Percentiles rank a stretch among this genome's conserved stretches.
These are phyloP conservation scores for Penstemon eatonii DNA, from an alignment of 257 asterid genomes.

Conservation along the genomic window DNA sequence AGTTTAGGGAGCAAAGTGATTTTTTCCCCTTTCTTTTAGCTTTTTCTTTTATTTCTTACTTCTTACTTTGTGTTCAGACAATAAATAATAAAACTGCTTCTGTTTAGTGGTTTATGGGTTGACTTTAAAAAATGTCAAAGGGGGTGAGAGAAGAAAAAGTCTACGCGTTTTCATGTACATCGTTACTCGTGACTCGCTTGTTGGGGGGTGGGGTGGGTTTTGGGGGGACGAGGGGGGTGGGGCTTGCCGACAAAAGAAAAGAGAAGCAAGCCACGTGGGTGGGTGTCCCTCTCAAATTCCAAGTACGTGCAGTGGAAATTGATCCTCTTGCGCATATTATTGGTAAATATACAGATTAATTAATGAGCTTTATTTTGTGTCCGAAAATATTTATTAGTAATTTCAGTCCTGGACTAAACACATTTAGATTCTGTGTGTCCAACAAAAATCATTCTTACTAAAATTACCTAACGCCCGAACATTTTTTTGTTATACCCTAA, in stretches of 20 bases:
- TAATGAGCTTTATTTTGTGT: background rate
- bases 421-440: too few relatives aligned
- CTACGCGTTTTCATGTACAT: slow-evolving; percentile 55
- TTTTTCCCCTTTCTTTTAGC: background rate
- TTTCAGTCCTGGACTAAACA: too few relatives aligned
- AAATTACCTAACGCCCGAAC: too few relatives aligned
- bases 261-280: slow-evolving; percentile 40
- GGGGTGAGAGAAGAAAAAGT: slow-evolving; percentile 33
- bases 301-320: slow-evolving; percentile 16
- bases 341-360: background rate
- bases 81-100: background rate
- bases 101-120: slow-evolving; percentile 35
- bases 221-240: slow-evolving; percentile 15
- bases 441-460: background rate
- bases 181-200: slow-evolving; percentile 27
- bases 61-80: background rate
- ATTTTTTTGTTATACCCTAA: too few relatives aligned
- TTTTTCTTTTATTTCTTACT: background rate
- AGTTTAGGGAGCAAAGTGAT: slow-evolving; percentile 30
- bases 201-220: too few relatives aligned
- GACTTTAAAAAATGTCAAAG: slow-evolving; percentile 59
- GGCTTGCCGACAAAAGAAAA: slow-evolving; percentile 39
- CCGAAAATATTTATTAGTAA: background rate
- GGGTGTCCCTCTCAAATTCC: slow-evolving; percentile 12
- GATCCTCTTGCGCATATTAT: slow-evolving; percentile 23